Evolutionary conservation across 2,329 filamentous ascomycete species (phyloP), one percentile per base, ranked within the genome.

Genomic region (Hirsutella minnesotensis): DNA sequence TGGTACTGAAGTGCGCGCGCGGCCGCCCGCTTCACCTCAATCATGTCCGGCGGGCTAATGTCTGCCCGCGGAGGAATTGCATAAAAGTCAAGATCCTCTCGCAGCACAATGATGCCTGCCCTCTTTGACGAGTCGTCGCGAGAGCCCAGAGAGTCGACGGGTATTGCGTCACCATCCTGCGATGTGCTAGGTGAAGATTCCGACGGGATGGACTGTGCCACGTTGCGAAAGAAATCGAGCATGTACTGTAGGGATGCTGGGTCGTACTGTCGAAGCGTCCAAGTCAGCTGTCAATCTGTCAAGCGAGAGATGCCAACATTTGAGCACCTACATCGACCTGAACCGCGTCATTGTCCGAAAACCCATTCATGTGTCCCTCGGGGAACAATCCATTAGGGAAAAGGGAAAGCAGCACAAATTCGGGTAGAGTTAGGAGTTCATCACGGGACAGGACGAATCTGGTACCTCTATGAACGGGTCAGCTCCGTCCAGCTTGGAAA

Each of bases 341-440:
- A 55, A 96, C 94, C 47, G 94, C 85, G 62, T 96, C 90, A 52
- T 85, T 85, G 54, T 96, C 92, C 49, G 88, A 79, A 61, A 90
- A 94, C 41, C 86, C 84, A 58, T 86, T 92, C 79, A 94, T 86
- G 58, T 96, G 90, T 15, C 90, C 89, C 62, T 98, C 92, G 5
- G 92, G 92, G 48, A 98, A 88, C 20, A 98, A 75, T n/a, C 92
- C 92, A 60, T 98, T 98, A 33, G 92, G 92, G 56, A 98, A 98
- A 34, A 98, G 73, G n/a, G 92, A 98, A 34, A 98, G 72, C 37
- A 98, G 75, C 38, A 98, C 92, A 57, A 98, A 98, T 68, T 98
- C 92, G 42, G 92, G 92, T 39, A 98, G 73, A 9, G 92, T 98
- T 49, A 98, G 71, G 41, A 98, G 76, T 64, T 98, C 92, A 58